These are phyloP conservation scores for Rhodotorula babjevae DNA, from an alignment of 768 basidiomycete species.

Conservation along the genomic window DNA sequence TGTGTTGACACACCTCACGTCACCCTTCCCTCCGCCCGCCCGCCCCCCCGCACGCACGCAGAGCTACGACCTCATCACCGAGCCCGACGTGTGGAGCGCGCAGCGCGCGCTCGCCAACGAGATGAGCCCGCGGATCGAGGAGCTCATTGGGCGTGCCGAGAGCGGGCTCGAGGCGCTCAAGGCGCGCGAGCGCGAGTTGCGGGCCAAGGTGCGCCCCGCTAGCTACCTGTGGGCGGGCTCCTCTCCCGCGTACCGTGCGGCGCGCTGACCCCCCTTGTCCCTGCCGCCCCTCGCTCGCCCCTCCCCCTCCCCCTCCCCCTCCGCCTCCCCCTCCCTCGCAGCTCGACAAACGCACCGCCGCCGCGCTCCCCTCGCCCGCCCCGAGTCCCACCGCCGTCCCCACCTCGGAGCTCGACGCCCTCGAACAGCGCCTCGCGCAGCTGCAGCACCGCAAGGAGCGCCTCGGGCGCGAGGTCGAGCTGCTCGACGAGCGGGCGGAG, in stretches of 20 bases:
- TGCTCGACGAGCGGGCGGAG: constrained; percentile 3
- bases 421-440: constrained; percentile 8
- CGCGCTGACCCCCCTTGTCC: too few relatives aligned
- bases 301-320: too few relatives aligned
- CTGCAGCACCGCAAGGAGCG: constrained; percentile 4
- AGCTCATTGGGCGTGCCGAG: constrained; percentile 19
- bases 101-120: constrained; percentile 18
- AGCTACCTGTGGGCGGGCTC: background rate
- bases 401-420: background rate
- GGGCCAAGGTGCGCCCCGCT: constrained; percentile 9
- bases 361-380: background rate
- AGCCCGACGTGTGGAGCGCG: constrained; percentile 8
- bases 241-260: too few relatives aligned
- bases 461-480: constrained; percentile 7
- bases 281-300: too few relatives aligned
- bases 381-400: background rate
- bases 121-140: constrained; percentile 32
- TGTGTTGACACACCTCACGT: background rate
- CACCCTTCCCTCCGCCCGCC: background rate
- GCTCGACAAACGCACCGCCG: constrained; percentile 10
- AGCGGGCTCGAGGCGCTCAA: constrained; percentile 24
- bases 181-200: constrained; percentile 2
- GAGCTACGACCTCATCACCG: constrained; percentile 30
- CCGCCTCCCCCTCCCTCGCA: background rate
- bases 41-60: too few relatives aligned